Percentiles rank a stretch among this genome's conserved stretches.
Conservation (phyloP, 495 filamentous ascomycete species). For the Aspergillus funiculosus region DNA sequence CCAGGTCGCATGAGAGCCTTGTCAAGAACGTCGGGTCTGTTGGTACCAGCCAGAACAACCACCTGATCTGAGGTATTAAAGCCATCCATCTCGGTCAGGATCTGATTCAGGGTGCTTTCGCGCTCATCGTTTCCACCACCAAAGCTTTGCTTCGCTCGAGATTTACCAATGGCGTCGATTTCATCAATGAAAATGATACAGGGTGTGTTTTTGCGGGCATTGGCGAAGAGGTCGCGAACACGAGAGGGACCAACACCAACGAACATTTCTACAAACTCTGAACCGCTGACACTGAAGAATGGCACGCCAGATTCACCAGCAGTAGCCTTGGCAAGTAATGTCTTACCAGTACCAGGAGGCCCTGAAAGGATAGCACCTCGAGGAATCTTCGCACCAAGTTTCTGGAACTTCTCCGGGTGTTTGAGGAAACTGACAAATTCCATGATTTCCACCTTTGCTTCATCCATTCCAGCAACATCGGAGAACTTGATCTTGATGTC, state of each 20-base stretch:
- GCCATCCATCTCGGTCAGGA: conserved; percentile 98
- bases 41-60: conserved; percentile 96
- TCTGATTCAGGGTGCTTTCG: conserved; percentile 95
- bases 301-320: conserved; percentile 96
- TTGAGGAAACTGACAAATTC: conserved; percentile 97
- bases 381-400: conserved; percentile 93
- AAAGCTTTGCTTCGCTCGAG: conserved; percentile 67
- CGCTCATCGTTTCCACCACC: conserved; percentile 94
- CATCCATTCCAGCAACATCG: conserved; percentile 97
- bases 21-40: conserved; percentile 88
- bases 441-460: conserved; percentile 98
- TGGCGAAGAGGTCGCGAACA: conserved; percentile 91
- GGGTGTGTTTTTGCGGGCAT: conserved; percentile 88
- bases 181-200: conserved; percentile 99
- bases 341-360: conserved; percentile 97
- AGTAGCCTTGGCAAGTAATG: conserved; percentile 91
- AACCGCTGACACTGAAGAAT: conserved; percentile 97
- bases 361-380: conserved; percentile 94
- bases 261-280: conserved; percentile 99
- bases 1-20: conserved; percentile 94
- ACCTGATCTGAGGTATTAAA: conserved; percentile 98
- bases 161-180: conserved; percentile 95
- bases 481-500: conserved; percentile 94
- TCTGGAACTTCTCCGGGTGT: conserved; percentile 82
- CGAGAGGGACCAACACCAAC: conserved; percentile 95